Evolutionary conservation across 1,284 basidiomycete species (phyloP), one percentile per base, ranked within the genome.

Genomic region (Fomitopsis pinicola): DNA sequence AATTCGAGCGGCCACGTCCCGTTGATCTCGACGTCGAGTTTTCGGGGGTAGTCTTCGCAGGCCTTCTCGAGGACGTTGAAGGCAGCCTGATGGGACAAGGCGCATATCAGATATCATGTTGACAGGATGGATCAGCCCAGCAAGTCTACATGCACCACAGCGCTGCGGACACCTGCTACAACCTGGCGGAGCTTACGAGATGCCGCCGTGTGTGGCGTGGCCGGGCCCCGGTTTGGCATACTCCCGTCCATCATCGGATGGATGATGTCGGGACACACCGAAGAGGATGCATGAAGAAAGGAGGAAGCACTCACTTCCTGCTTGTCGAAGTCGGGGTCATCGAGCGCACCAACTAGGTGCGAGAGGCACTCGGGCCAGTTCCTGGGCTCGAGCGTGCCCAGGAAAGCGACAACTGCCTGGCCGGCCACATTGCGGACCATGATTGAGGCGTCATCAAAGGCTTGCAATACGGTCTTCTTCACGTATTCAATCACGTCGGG

Each of bases 21-120:
- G 66, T 86, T 88, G 72, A 98, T 92, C 64, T 95, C 90, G 66
- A 97, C 87, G 75, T 98, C 97, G 74, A 99, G 85, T 76, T 97
- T 95, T 64, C 92, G 87, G 5, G 97, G 95, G 66, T 96, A 97
- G 73, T 99, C 97, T 77, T 98, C 95, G 75, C 95, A 97, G 60
- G 97, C 90, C 75, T 97, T 98, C 73, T 96, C 92, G 58, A 99
- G 83, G 7, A 95, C 92, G 72, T 93, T 92, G 79, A 98, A 97
- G 15, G 95, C 94, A 55, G 94, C 94, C 94, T 98, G 68, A 62
- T 26, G 26, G 33, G n/a, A 36, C 17, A 60, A 38, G 35, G 3
- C 6, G 14, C 14, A 38, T 7, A 35, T 52, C 45, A 33, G 45
- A 44, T 2, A 3, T 38, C 36, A 38, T 54, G 52, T 36, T 38